Evolutionary conservation across 2,329 filamentous ascomycete species (phyloP), one percentile per base, ranked within the genome.

Genomic region (Trichoderma hamatum): DNA sequence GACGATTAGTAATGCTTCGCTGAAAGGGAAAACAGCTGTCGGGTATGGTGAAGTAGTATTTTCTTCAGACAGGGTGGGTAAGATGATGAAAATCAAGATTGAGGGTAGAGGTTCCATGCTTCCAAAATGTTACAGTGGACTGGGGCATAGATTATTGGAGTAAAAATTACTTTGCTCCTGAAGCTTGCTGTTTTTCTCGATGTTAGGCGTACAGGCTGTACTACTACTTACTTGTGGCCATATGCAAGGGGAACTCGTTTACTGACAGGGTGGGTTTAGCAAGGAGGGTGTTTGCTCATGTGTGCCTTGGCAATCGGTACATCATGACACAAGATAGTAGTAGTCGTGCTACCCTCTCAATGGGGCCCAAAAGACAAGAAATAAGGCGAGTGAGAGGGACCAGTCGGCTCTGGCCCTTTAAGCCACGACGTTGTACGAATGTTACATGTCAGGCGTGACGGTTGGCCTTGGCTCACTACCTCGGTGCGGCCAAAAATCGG

Each of bases 401-500:
- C 63, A 66, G 63, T 66, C 63, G 63, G 63, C 63, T 66, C 36
- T 28, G 19, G 36, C 10, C 63, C 52, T 34, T 58, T 19, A 58
- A 56, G 63, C 52, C 63, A 66, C 63, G 24, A 26, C 36, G 52
- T 58, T 58, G 24, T 54, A 66, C 63, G 26, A 14, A 49, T 54
- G 28, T 49, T 58, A 66, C 63, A 58, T 21, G 52, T 49, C 63
- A 46, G 28, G 16, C 36, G 16, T 28, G 39, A 36, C 19, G n/a
- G 46, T 7, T 13, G 13, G 46, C 13, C 46, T 49, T 11, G 46
- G 46, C 46, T 49, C 46, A 24, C 21, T 21, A 43, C 39, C 39
- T 43, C 39, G 39, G 39, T 43, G 46, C 46, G 46, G 46, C 21
- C 46, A 49, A 49, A 43, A 3, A 43, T n/a, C 19, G 39, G 7